These are phyloP conservation scores for Botrytis medusae DNA, from an alignment of 2,329 filamentous ascomycete genomes.

Conservation along the genomic window DNA sequence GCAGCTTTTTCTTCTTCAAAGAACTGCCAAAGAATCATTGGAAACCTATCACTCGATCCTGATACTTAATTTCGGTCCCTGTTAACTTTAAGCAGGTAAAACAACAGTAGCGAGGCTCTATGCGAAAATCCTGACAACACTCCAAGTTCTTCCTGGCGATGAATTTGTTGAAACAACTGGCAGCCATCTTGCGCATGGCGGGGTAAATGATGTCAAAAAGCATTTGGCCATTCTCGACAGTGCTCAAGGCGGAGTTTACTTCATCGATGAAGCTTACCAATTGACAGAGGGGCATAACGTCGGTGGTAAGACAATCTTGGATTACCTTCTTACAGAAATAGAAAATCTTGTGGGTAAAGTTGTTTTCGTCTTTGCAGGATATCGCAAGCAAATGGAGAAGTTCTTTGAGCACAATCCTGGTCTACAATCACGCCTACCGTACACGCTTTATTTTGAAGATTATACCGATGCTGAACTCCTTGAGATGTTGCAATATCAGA, in stretches of 20 bases:
- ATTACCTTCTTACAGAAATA: constrained; percentile 70
- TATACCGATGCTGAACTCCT: constrained; percentile 66
- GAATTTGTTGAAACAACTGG: constrained; percentile 68
- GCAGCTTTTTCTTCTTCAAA: neutral
- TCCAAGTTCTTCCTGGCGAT: constrained; percentile 61
- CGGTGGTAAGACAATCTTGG: constrained; percentile 62
- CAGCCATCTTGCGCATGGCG: constrained; percentile 61
- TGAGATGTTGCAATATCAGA: constrained; percentile 55
- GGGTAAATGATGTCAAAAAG: constrained; percentile 57
- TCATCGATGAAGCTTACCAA: constrained; percentile 81
- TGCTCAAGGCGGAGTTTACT: constrained; percentile 68
- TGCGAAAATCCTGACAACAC: constrained; percentile 60
- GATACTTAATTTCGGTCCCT: neutral
- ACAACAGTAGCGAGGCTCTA: constrained; percentile 75
- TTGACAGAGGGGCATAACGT: constrained; percentile 58
- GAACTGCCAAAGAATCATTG: neutral
- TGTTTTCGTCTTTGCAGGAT: constrained; percentile 72
- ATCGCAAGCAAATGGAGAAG: constrained; percentile 71
- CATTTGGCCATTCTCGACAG: constrained; percentile 57
- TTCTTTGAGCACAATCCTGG: constrained; percentile 76
- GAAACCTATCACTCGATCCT: neutral
- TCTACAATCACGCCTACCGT: constrained; percentile 66
- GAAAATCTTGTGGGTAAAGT: constrained; percentile 70
- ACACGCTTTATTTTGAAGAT: constrained; percentile 65
- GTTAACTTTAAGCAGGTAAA: constrained; percentile 58